Evolutionary conservation across 306 rosid species (phyloP).

Genomic region (Alnus rubra): DNA sequence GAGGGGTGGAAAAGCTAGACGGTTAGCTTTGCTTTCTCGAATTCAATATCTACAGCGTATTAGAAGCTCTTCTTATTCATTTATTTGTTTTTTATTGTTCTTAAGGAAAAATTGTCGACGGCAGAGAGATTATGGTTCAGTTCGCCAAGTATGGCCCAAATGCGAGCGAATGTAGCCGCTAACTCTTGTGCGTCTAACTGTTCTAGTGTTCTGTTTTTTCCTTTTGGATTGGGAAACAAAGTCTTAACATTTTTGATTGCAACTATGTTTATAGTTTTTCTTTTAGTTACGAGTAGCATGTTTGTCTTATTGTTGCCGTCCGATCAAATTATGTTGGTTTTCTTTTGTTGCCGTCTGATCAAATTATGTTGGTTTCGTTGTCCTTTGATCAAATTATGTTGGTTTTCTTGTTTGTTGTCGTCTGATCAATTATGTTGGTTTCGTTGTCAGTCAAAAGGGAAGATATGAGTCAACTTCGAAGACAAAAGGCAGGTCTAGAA

Average conservation of each 20-base stretch:
- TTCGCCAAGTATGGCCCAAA: constrained; percentile 84
- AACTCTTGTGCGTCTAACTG: no score
- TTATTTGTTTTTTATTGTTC: not conserved
- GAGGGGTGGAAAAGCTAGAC: constrained; percentile 64
- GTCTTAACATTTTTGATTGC: not conserved
- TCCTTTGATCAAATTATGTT: no score
- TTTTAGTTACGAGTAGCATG: not conserved
- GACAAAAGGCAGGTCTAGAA: constrained; percentile 48
- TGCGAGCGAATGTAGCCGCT: constrained; percentile 62
- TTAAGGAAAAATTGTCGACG: constrained; percentile 67
- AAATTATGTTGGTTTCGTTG: not conserved
- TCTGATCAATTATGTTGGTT: not conserved
- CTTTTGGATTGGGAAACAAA: not conserved
- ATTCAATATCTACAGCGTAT: not conserved
- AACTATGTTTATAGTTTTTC: not conserved
- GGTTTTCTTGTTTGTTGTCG: no score
- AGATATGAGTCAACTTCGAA: constrained; percentile 58
- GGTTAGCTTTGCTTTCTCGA: constrained; percentile 33
- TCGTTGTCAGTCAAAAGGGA: constrained; percentile 56
- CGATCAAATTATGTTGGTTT: no score
- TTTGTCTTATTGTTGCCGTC: not conserved
- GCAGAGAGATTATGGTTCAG: constrained; percentile 83
- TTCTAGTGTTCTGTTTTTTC: not conserved
- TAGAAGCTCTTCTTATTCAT: not conserved
- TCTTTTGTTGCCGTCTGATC: not conserved